A percentile compares a stretch with the other conserved stretches of the same genome.
These are phyloP conservation scores for Pseudonitzschia delicatissima DNA, from an alignment of 108 stramenopile genomes.

Conservation along the genomic window DNA sequence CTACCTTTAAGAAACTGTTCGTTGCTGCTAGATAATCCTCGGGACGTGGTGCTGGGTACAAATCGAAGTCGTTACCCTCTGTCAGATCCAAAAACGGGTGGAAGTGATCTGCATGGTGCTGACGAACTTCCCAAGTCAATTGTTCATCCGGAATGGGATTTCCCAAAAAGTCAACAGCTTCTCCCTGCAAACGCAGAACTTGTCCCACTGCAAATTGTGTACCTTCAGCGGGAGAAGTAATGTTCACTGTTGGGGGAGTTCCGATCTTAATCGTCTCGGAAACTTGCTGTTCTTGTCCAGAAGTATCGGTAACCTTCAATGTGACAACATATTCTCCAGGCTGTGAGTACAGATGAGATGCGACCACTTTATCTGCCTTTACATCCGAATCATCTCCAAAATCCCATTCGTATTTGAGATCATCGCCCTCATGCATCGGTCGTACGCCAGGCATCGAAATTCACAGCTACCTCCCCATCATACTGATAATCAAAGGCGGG, in stretches of 20 bases:
- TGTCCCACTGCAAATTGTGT: slow-evolving; percentile 30
- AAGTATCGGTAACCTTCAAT: slow-evolving; percentile 20
- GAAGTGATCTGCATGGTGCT: slow-evolving; percentile 32
- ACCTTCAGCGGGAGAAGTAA: slow-evolving; percentile 11
- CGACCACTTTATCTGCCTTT: background rate
- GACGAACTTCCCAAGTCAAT: slow-evolving; percentile 36
- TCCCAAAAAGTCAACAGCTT: slow-evolving; percentile 19
- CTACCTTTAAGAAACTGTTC: slow-evolving; percentile 30
- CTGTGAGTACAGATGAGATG: slow-evolving; percentile 8
- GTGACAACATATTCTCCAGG: slow-evolving; percentile 16
- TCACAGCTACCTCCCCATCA: slow-evolving; percentile 5
- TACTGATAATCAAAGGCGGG: background rate
- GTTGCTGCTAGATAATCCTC: slow-evolving; percentile 37
- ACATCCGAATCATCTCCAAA: slow-evolving; percentile 26
- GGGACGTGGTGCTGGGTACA: slow-evolving; percentile 30
- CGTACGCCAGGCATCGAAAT: slow-evolving; percentile 31
- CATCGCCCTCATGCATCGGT: slow-evolving; percentile 35
- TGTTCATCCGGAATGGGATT: slow-evolving; percentile 21
- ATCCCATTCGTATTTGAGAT: slow-evolving; percentile 31
- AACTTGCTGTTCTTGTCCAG: slow-evolving; percentile 12
- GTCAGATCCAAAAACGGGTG: slow-evolving; percentile 35
- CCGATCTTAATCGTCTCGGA: slow-evolving; percentile 7
- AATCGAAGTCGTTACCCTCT: slow-evolving; percentile 20
- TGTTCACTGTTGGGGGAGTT: slow-evolving; percentile 6
- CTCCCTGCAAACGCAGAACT: slow-evolving; percentile 19